These are phyloP conservation scores for Pseudopediastrum boryanum DNA, from an alignment of 139 green algal species.

Conservation along the genomic window DNA sequence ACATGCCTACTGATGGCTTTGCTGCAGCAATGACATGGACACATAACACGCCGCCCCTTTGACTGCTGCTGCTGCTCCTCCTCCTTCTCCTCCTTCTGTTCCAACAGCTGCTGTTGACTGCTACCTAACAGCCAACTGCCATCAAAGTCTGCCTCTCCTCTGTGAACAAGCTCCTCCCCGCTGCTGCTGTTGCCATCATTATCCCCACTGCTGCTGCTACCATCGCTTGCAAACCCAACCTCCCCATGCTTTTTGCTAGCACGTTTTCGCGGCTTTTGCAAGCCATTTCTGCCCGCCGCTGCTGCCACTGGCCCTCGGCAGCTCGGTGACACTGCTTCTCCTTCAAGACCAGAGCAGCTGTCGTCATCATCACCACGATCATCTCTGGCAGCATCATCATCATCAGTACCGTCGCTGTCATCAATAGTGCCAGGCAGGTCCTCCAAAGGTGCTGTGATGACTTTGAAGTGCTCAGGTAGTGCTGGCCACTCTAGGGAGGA, in stretches of 20 bases:
- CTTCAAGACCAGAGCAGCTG: too few species aligned
- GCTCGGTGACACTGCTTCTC: too few species aligned
- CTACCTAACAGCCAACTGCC: too few species aligned
- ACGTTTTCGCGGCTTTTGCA: too few species aligned
- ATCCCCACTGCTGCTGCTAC: neutral
- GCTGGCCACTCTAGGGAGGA: slow-evolving; percentile 6
- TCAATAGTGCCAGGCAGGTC: slow-evolving; percentile 42
- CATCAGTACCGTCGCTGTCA: slow-evolving; percentile 43
- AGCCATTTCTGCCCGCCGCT: too few species aligned
- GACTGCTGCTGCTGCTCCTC: neutral
- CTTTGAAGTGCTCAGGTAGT: slow-evolving; percentile 58
- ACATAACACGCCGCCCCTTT: too few species aligned
- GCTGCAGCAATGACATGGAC: neutral
- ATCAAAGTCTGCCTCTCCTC: neutral
- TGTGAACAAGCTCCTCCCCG: neutral
- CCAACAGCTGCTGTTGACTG: slow-evolving; percentile 1
- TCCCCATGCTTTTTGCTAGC: too few species aligned
- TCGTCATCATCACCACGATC: too few species aligned
- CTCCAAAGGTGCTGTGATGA: slow-evolving; percentile 60
- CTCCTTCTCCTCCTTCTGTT: neutral
- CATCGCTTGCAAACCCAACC: too few species aligned
- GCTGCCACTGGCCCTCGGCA: too few species aligned
- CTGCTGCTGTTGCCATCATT: neutral
- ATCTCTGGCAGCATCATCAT: neutral
- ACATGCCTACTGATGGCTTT: neutral